phyloP scores from a whole-genome alignment of 495 filamentous ascomycete species.

The Neurospora tetraspora region DNA sequence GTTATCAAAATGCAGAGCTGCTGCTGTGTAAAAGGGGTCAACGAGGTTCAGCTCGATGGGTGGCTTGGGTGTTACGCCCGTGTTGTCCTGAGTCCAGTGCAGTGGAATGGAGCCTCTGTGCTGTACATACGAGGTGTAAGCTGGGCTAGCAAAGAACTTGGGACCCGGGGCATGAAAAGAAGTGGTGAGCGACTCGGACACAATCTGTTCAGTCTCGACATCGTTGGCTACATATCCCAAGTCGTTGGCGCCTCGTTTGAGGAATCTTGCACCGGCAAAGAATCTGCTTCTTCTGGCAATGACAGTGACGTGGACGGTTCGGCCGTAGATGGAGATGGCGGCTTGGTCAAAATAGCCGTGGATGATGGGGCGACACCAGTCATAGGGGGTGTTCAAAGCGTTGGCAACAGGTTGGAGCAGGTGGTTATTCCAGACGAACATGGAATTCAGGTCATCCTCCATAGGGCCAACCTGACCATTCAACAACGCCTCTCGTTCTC shows the following conservation, averaged over 20 bases:
- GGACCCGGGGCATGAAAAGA: conserved; percentile 92
- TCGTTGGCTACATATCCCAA: conserved; percentile 96
- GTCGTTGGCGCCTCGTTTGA: conserved; percentile 94
- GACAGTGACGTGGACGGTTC: conserved; percentile 80
- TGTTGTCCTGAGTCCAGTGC: conserved; percentile 96
- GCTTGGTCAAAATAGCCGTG: conserved; percentile 94
- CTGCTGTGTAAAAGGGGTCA: conserved; percentile 94
- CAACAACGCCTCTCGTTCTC: conserved; percentile 59
- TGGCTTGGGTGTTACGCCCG: conserved; percentile 89
- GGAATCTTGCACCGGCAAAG: conserved; percentile 88
- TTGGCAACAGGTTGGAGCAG: conserved; percentile 66
- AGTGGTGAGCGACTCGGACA: conserved; percentile 84
- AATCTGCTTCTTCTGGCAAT: conserved; percentile 86
- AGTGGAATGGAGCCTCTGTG: conserved; percentile 94
- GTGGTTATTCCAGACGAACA: conserved; percentile 98
- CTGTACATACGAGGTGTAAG: conserved; percentile 92
- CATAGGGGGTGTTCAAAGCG: conserved; percentile 67
- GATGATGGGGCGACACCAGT: conserved; percentile 94
- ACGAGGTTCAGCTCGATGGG: conserved; percentile 89
- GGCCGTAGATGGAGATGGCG: conserved; percentile 72
- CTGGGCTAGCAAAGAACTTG: conserved; percentile 73
- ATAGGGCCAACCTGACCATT: conserved; percentile 49
- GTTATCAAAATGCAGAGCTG: conserved; percentile 93
- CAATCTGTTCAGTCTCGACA: conserved; percentile 98
- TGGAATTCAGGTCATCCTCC: conserved; percentile 68